Conservation (phyloP, 1,284 basidiomycete genomes). For the Cutaneotrichosporon curvatum region DNA sequence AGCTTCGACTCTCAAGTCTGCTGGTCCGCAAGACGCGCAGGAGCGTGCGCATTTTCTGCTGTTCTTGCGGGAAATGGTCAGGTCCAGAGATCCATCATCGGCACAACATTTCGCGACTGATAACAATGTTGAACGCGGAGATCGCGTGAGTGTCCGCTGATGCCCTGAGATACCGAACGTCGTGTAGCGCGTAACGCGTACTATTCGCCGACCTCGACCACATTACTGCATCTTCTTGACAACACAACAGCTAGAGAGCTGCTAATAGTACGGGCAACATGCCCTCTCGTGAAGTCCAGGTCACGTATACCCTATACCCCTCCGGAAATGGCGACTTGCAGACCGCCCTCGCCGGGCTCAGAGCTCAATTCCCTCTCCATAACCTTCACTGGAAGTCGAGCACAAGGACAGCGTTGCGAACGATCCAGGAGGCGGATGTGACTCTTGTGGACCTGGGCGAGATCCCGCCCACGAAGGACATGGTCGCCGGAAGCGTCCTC, state of each 20-base stretch:
- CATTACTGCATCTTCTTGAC: too few species aligned
- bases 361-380: constrained; percentile 70
- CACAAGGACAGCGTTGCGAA: constrained; percentile 63
- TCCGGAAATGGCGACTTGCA: constrained; percentile 23
- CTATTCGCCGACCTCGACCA: neutral
- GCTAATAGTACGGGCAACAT: neutral
- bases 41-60: too few species aligned
- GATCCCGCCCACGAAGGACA: constrained; percentile 38
- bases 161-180: too few species aligned
- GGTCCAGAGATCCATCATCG: too few species aligned
- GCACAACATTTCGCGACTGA: too few species aligned
- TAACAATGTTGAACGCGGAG: too few species aligned
- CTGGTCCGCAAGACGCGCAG: too few species aligned
- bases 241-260: too few species aligned
- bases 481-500: constrained; percentile 62
- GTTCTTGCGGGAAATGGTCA: too few species aligned
- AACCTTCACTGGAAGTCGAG: constrained; percentile 84
- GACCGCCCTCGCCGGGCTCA: constrained; percentile 59
- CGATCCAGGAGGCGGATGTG: constrained; percentile 78
- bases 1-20: too few species aligned
- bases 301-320: constrained; percentile 42
- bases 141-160: too few species aligned
- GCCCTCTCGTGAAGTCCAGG: constrained; percentile 27
- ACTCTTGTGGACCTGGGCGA: constrained; percentile 64
- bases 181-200: neutral